These are phyloP conservation scores for Globisporangium nunn DNA, from an alignment of 352 stramenopile species.

Conservation along the genomic window DNA sequence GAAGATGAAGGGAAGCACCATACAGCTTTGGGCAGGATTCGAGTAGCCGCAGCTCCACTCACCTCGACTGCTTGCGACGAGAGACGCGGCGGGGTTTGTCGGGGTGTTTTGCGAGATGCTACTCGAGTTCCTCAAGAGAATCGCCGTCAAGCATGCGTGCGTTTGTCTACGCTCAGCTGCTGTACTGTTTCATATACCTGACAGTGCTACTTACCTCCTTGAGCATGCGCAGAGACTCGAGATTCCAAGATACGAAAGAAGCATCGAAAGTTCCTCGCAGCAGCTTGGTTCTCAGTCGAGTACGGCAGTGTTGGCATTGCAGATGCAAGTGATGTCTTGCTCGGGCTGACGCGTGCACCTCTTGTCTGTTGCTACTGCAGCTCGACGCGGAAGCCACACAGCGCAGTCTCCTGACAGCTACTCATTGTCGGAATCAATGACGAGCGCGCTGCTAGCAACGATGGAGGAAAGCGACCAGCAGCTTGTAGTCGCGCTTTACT, in stretches of 20 bases:
- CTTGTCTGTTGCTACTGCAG: no score
- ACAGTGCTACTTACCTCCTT: no score
- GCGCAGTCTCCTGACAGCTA: background rate
- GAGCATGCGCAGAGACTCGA: slow-evolving; percentile 3
- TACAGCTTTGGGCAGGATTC: background rate
- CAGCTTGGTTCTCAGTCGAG: background rate
- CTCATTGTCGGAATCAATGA: slow-evolving; percentile 3
- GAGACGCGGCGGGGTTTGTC: background rate
- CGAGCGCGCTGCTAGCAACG: slow-evolving; percentile 17
- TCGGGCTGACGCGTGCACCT: background rate
- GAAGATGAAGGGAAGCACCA: background rate
- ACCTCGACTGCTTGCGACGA: background rate
- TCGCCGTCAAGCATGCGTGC: background rate
- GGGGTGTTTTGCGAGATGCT: background rate
- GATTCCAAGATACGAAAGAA: background rate
- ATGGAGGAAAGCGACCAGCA: slow-evolving; percentile 33
- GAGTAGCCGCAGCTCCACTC: background rate
- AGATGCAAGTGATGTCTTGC: background rate
- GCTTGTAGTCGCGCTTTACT: slow-evolving; percentile 36
- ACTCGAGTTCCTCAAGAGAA: background rate
- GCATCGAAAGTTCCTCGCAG: background rate
- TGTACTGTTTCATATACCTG: no score
- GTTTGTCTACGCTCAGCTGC: background rate
- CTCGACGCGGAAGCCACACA: no score
- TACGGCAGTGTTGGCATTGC: background rate